A percentile compares a stretch with the other conserved stretches of the same genome.
These are phyloP conservation scores for Solanum rostratum DNA, from an alignment of 257 asterid species.

Conservation along the genomic window DNA sequence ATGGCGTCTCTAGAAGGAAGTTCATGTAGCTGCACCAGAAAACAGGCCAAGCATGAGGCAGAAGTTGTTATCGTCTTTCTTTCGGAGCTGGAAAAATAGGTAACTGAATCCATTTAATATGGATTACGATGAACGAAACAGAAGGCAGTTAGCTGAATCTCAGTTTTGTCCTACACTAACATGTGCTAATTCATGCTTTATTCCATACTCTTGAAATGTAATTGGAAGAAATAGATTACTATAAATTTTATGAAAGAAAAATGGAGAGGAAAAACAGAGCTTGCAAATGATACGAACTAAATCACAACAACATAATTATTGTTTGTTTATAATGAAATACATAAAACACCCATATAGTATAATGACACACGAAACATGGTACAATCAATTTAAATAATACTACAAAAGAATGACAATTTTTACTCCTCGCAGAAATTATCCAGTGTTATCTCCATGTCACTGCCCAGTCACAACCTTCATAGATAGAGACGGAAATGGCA, in stretches of 20 bases:
- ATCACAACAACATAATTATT: not conserved
- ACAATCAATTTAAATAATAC: not conserved
- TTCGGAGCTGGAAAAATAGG: not conserved
- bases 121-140: not conserved
- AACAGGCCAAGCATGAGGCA: not conserved
- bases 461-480: not conserved
- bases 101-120: not conserved
- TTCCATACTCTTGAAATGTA: not conserved
- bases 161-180: not conserved
- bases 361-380: not conserved
- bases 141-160: not conserved
- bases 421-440: not conserved
- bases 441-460: not conserved
- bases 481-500: not conserved
- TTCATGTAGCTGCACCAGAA: constrained; percentile 1
- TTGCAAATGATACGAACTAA: not conserved
- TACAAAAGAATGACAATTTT: not conserved
- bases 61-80: not conserved
- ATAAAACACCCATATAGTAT: not conserved
- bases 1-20: constrained; percentile 1
- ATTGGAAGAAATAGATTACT: not conserved
- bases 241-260: not conserved
- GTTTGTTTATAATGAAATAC: not conserved
- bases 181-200: not conserved
- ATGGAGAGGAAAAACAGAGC: not conserved